Evolutionary conservation across 176 grass and related monocot species (phyloP), one percentile per base, ranked within the genome.

Genomic region (Carex parvula): DNA sequence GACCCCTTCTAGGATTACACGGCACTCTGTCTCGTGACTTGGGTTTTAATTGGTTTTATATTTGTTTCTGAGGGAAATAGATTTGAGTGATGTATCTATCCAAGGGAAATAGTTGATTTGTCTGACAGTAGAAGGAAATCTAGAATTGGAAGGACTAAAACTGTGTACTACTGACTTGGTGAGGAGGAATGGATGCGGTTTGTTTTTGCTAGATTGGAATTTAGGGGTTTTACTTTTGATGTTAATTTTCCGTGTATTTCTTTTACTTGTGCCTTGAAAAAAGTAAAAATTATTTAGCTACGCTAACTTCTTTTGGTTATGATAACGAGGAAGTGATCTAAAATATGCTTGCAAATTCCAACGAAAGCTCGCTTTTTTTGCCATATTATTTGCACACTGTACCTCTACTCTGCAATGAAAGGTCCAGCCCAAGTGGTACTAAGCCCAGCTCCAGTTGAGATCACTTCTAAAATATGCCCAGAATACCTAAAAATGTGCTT

Each of bases 1-100:
- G 1, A 94, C 79, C 1, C 91, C 82, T 2, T 96, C 90, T 3
- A 73, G 90, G 79, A 92, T 89, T 82, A 96, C 72, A 33, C 88
- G 90, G 70, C 85, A 58, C 10, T 94, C 81, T 0, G 88, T 89
- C 11, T 84, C 93, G 35, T 99, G 81, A 62, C 76, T 79, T 62
- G 24, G 21, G 56, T 76, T 17, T 17, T 70, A 29, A 69, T 85
- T 84, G 52, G 39, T 89, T 84, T 89, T 78, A 35, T 66, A 44
- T 77, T 62, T 70, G 62, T 60, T 37, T 53, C 11, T 15, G 35
- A 87, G 55, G 60, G 81, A 85, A 84, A 85, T 71, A 78, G 66
- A 46, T 70, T 63, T 83, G 85, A 87, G 86, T 33, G 54, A 33
- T 46, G 74, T 16, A 55, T 79, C 53, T 1, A 52, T 79, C 54